Conservation (phyloP, 179 eudicot species). For the Actinidia polygama region DNA sequence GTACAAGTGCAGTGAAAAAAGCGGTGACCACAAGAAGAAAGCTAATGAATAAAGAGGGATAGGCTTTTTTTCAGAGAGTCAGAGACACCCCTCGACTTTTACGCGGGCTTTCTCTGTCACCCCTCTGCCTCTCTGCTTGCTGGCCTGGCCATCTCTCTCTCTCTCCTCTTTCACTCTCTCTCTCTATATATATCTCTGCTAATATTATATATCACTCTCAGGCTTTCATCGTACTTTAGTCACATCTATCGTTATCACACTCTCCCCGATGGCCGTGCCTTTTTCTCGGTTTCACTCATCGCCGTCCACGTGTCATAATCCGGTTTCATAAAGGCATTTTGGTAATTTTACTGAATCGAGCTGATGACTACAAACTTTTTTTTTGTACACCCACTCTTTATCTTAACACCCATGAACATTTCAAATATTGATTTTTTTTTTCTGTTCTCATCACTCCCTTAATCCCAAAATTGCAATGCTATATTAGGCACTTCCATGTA, state of each 20-base stretch:
- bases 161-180: neutral
- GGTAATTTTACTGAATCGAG: too few species aligned
- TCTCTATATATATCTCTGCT: too few species aligned
- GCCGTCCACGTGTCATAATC: too few species aligned
- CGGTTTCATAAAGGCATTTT: too few species aligned
- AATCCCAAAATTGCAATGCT: too few species aligned
- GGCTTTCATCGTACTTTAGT: constrained; percentile 51
- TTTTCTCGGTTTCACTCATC: too few species aligned
- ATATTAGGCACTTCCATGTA: too few species aligned
- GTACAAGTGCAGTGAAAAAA: neutral
- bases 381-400: too few species aligned
- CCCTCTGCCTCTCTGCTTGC: neutral
- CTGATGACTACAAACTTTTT: too few species aligned
- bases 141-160: neutral
- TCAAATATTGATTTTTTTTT: too few species aligned
- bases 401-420: too few species aligned
- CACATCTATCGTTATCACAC: constrained; percentile 35
- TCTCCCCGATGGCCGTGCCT: constrained; percentile 7
- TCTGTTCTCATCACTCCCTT: too few species aligned
- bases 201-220: constrained; percentile 11
- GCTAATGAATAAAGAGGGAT: neutral
- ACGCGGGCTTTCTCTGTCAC: constrained; percentile 40
- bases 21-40: neutral
- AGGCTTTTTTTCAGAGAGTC: constrained; percentile 4
- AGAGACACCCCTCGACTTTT: constrained; percentile 56